Evolutionary conservation across 352 stramenopile genomes (phyloP).

Genomic region (Pythium scleroteichum): DNA sequence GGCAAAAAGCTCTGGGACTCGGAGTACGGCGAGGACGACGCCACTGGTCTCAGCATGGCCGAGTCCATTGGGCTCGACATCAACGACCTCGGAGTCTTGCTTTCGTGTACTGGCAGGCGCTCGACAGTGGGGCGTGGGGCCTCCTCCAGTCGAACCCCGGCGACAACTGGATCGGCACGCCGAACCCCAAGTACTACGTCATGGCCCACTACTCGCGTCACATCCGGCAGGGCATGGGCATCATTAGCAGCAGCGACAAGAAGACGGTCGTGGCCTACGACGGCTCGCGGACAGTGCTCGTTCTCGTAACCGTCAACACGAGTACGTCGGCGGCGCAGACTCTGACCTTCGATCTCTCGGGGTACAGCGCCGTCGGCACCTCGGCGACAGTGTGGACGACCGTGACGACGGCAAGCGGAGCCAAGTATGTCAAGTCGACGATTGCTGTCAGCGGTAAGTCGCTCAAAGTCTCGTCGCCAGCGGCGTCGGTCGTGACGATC

Average conservation of each 20-base stretch:
- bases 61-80: constrained; percentile 54
- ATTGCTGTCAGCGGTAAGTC: constrained; percentile 30
- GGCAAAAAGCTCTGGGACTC: constrained; percentile 60
- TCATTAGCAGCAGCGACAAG: constrained; percentile 38
- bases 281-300: constrained; percentile 35
- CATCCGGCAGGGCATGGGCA: constrained; percentile 57
- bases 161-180: constrained; percentile 37
- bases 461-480: constrained; percentile 34
- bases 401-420: constrained; percentile 37
- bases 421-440: constrained; percentile 35
- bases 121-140: constrained; percentile 58
- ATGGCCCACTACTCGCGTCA: constrained; percentile 62
- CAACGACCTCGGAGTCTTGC: constrained; percentile 57
- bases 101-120: constrained; percentile 67
- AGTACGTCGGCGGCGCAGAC: constrained; percentile 26
- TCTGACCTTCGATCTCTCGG: constrained; percentile 42
- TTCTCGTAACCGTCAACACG: constrained; percentile 51
- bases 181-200: constrained; percentile 58
- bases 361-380: constrained; percentile 32
- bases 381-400: constrained; percentile 45
- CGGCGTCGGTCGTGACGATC: constrained; percentile 46
- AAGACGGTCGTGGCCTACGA: constrained; percentile 55
- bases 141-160: constrained; percentile 45
- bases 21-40: constrained; percentile 57
- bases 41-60: constrained; percentile 43